Base-by-base conservation (phyloP, 2,329 filamentous ascomycete species). In the Botryotinia narcissicola region DNA sequence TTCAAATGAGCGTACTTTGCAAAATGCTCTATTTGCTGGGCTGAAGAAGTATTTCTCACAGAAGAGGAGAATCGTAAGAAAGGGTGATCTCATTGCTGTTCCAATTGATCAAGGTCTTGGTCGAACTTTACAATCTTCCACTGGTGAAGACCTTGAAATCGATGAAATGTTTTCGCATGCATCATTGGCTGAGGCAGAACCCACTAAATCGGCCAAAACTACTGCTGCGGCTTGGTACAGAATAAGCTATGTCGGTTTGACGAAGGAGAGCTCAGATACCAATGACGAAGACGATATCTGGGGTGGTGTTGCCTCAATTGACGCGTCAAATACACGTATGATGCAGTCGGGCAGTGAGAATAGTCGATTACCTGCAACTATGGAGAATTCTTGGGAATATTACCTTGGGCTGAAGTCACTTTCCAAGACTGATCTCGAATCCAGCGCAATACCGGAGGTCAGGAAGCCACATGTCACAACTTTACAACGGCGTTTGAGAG, bases 311-410 rank as follows among this genome's bases (percentile, higher is more conserved):
- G 93, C 92, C 4, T 92, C 92, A 64, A 93, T 99, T 67, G 95
- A 98, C 81, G 93, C 93, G 62, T 89, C 91, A 10, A 92, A 91
- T 74, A 97, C 97, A 5, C 92, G 94, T 74, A 95, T 98, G 86
- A 93, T 95, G 74, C 94, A 97, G 80, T 94, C 95, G 51, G 96
- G 96, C 5, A 97, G 92, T 76, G 93, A 94, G 79, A 92, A 93
- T 63, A 91, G 92, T 79, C 91, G 91, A 70, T 87, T 97, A 10
- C 95, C 95, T 0, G 90, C 92, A 10, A 91, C 90, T 0, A 89
- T 91, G 75, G 88, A 89, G 73, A 97, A 89, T 80, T 90, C 90
- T 29, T 98, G 95, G 95, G 92, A 92, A 75, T 97, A 95, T 81
- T 99, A 98, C 82, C 87, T 98, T 1, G 93, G 94, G 1, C 86